Evolutionary conservation across 371 early-diverging fungal genomes (phyloP).

Genomic region (Zopfochytrium polystomum): DNA sequence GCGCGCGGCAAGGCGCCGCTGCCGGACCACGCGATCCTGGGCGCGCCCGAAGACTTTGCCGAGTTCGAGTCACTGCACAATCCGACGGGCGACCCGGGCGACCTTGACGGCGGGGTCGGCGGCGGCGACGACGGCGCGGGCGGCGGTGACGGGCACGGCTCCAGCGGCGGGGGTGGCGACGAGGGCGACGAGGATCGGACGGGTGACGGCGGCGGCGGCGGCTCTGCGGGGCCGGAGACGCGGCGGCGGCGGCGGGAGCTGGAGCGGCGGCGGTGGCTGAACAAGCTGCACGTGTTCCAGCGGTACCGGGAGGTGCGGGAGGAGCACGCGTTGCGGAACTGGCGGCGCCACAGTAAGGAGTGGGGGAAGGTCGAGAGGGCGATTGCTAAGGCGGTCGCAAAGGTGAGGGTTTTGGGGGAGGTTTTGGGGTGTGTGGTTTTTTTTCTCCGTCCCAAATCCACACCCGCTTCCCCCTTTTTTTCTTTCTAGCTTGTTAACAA

Average conservation of each 20-base stretch:
- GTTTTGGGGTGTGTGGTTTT: background rate
- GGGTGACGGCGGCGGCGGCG: background rate
- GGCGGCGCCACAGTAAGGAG: constrained; percentile 46
- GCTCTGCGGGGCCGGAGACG: background rate
- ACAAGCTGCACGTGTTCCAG: constrained; percentile 42
- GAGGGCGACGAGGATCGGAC: background rate
- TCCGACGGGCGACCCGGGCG: constrained; percentile 1
- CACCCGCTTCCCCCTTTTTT: background rate
- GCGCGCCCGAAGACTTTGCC: constrained; percentile 31
- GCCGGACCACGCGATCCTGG: constrained; percentile 31
- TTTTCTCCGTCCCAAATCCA: background rate
- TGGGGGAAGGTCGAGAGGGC: constrained; percentile 39
- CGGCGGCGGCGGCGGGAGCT: constrained; percentile 11
- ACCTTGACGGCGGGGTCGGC: background rate
- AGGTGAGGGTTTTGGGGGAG: constrained; percentile 19
- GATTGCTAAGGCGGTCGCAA: constrained; percentile 27
- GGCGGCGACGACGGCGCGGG: background rate
- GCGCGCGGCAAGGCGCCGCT: too few relatives aligned
- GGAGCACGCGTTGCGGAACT: constrained; percentile 46
- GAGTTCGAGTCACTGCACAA: constrained; percentile 23
- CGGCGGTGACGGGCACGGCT: background rate
- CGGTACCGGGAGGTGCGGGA: constrained; percentile 46
- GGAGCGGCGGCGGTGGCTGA: constrained; percentile 25
- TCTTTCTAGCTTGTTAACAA: background rate
- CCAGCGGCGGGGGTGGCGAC: background rate